Base-by-base conservation (phyloP, 345 rosid genomes). In the Salix purpurea region DNA sequence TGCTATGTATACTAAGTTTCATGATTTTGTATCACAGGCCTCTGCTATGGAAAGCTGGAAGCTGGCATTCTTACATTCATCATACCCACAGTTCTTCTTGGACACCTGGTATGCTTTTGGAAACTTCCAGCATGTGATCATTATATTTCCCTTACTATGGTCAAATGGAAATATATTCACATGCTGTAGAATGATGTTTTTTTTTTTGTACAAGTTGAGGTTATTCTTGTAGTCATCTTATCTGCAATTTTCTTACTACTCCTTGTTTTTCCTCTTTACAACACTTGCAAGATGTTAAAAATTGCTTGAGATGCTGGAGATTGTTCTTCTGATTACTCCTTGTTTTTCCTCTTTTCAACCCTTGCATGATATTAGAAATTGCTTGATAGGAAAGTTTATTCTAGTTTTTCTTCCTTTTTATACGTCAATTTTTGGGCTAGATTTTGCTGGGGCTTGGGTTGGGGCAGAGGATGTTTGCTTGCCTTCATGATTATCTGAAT, bases 21-120 rank as follows among this genome's bases (percentile, higher is more conserved):
- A 46, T 46, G 50, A 46, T 46, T 46, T 46, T 46, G 50, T 74
- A 12, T 24, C 36, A 66, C 83, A 93, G 97, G 99, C 58, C 97
- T 95, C 11, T 95, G 97, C 81, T 95, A 93, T 44, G 97, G 99
- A 54, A 95, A 95, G 87, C 86, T 95, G 84, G 99, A 95, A 91
- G 97, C 97, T 72, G 94, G 93, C 28, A 69, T 91, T 78, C 93
- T 93, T 32, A 93, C 99, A 15, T 90, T 95, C 81, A 84, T 95
- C 64, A 93, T 95, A 85, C 97, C 99, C 2, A 77, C 89, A 9
- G 83, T 89, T 74, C 94, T 95, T 86, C 97, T 95, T 16, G 96
- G 97, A 0, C 97, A 95, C 83, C 81, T 95, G 99, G 97, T 95
- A 89, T 64, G 15, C 69, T 60, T 71, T 40, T 71, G 72, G 19